Evolutionary conservation across 2,329 filamentous ascomycete genomes (phyloP), one percentile per base, ranked within the genome.

Genomic region (Diaporthe aspalathi): DNA sequence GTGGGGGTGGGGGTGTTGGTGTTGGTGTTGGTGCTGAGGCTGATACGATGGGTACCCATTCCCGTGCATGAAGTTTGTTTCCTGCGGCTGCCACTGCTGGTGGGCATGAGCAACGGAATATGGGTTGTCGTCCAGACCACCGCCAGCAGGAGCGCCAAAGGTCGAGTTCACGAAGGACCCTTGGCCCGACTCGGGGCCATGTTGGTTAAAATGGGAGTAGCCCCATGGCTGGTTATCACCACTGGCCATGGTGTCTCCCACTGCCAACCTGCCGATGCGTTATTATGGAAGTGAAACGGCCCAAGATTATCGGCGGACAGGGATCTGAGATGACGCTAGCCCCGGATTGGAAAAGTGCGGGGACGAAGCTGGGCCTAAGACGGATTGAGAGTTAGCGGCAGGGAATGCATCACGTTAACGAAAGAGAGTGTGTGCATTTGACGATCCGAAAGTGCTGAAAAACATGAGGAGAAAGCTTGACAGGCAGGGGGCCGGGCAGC

Each of bases 151-250:
- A 43, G 60, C 60, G 29, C 65, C 65, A 50, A 69, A 73, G 38
- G 43, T n/a, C 24, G 70, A 63, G 29, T 71, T 56, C 38, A 62
- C 69, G 24, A 73, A 73, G n/a, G 65, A 49, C 5, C 65, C 66
- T 50, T 71, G 72, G 29, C 56, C 57, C 63, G 65, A 12, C 20
- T 73, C 72, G 35, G 70, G 66, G 29, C 69, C 72, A 53, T 50
- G 43, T 22, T 73, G 72, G 16, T 47, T 57, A 20, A 52, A 73
- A 16, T 71, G 69, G 52, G 72, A 49, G 52, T 69, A 73, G 9
- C 54, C 72, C 72, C 72, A 73, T 68, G 67, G 69, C 69, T 73
- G 72, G 45, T 47, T 69, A 50, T 73, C 66, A 60, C 68, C 72
- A 71, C 57, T 73, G 62, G 70, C 66, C 69, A 68, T 73, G 27